These are phyloP conservation scores for Fusarium proliferatum DNA, from an alignment of 2,329 filamentous ascomycete species.

Conservation along the genomic window DNA sequence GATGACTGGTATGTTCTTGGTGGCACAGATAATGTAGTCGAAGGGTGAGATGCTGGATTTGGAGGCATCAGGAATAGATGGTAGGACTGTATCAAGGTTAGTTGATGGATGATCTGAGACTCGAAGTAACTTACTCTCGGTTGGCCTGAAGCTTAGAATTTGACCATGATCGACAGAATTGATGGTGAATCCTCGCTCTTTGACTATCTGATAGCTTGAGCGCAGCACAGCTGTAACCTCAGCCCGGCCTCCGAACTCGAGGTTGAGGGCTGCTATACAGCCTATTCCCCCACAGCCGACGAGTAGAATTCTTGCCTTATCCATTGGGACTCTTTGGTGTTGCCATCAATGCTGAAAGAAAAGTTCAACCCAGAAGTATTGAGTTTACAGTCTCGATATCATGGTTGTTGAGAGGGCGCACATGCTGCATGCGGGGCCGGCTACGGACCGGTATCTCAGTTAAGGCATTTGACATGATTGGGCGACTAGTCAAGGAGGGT, in stretches of 20 bases:
- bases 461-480: constrained; percentile 17
- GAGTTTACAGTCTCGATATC: background rate
- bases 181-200: constrained; percentile 39
- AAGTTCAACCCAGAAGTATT: background rate
- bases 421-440: constrained; percentile 19
- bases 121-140: constrained; percentile 24
- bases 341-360: background rate
- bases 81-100: constrained; percentile 28
- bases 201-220: constrained; percentile 40
- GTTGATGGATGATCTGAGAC: background rate
- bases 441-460: background rate
- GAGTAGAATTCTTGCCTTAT: constrained; percentile 31
- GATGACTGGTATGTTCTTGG: constrained; percentile 42
- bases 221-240: constrained; percentile 41
- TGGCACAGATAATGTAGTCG: constrained; percentile 42
- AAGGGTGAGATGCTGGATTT: constrained; percentile 27
- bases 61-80: constrained; percentile 34
- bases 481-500: background rate
- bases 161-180: constrained; percentile 41
- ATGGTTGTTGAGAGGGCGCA: constrained; percentile 30
- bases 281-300: constrained; percentile 43
- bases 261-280: constrained; percentile 39
- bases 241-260: constrained; percentile 36
- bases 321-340: constrained; percentile 3
- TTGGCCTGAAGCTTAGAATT: constrained; percentile 35